Evolutionary conservation across 108 stramenopile species (phyloP), one percentile per base, ranked within the genome.

Genomic region (Fragilaria radians): DNA sequence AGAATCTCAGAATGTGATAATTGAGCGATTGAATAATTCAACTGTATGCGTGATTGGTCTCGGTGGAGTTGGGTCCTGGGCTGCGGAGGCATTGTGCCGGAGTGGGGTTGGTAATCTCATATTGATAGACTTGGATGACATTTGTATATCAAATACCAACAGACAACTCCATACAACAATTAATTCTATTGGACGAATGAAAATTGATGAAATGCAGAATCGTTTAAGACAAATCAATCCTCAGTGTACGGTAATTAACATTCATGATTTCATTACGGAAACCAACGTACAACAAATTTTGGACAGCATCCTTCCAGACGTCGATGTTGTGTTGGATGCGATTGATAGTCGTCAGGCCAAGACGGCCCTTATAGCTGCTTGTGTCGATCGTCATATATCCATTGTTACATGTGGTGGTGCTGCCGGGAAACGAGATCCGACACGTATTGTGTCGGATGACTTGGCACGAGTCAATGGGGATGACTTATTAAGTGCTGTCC

Each of bases 361-460:
- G 64, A 69, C 83, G 3, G 85, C 91, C 2, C 61, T 88, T 14
- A 70, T 88, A 17, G 77, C 81, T 4, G 77, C 79, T 7, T 88
- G 87, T 59, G 72, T 66, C 9, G 57, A 75, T 21, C 47, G 57
- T 27, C 46, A 56, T 11, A 68, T 93, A 4, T 81, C 85, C 2
- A 68, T 93, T 48, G 86, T 93, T 0, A 93, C 91, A 2, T 85
- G 83, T 59, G 91, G 91, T 14, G 88, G 86, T n/a, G 85, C 91
- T 25, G 91, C 91, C 22, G 91, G 91, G 42, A 48, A 76, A 29
- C 63, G 52, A 32, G 91, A 93, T 66, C 88, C 91, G 22, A 88
- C 81, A 9, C 46, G 72, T 49, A 78, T 89, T 51, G 68, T 79
- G 9, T 63, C 65, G 19, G 79, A 76, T 23, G 91, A 93, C 54